Evolutionary conservation across 495 filamentous ascomycete species (phyloP).

Genomic region (Aspergillus nanangensis): DNA sequence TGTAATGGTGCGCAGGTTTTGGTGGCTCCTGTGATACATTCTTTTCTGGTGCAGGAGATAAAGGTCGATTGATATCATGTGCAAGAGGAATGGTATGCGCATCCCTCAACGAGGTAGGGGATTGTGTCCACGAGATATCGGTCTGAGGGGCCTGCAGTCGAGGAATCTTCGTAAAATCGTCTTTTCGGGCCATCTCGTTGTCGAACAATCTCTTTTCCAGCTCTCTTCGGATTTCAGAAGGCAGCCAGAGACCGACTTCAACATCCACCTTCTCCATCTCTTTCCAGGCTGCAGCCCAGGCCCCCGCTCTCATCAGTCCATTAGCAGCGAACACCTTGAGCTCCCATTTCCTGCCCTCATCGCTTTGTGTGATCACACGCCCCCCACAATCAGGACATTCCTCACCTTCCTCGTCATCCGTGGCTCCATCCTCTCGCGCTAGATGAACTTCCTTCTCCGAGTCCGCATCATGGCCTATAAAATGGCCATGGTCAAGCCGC

Average conservation of each 20-base stretch:
- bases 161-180: slow-evolving; percentile 8
- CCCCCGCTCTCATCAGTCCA: slow-evolving; percentile 84
- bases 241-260: slow-evolving; percentile 73
- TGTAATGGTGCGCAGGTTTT: too few relatives aligned
- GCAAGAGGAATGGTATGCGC: too few relatives aligned
- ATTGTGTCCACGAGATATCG: too few relatives aligned
- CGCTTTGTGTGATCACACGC: slow-evolving; percentile 44
- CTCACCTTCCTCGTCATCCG: slow-evolving; percentile 36
- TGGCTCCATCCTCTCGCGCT: slow-evolving; percentile 25
- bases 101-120: too few relatives aligned
- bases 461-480: slow-evolving; percentile 36
- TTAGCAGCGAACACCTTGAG: slow-evolving; percentile 90
- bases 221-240: slow-evolving; percentile 44
- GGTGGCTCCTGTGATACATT: not conserved
- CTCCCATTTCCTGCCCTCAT: slow-evolving; percentile 61
- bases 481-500: slow-evolving; percentile 75
- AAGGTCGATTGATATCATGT: too few relatives aligned
- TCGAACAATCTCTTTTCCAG: slow-evolving; percentile 39
- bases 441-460: slow-evolving; percentile 32
- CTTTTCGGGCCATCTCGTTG: slow-evolving; percentile 10
- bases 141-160: slow-evolving; percentile 14
- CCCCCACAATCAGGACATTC: slow-evolving; percentile 60
- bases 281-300: slow-evolving; percentile 90
- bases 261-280: slow-evolving; percentile 98
- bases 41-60: too few relatives aligned